Base-by-base conservation (phyloP, 148 eudicot genomes). In the Limonium bicolor region DNA sequence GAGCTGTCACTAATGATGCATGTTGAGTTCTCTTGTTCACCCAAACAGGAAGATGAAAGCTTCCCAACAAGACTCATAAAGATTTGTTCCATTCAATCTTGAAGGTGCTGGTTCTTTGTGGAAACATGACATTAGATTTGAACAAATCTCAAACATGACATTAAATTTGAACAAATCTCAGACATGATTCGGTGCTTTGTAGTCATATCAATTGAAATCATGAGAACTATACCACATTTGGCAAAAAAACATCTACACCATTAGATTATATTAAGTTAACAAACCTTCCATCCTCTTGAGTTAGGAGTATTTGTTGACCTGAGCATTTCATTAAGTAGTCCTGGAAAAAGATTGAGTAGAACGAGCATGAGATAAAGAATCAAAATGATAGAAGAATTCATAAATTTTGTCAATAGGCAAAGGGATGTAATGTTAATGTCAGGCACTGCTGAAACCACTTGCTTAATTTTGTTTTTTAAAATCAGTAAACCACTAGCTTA, bases 231-330 rank as follows among this genome's bases (percentile, higher is more conserved):
- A 35, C 38, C n/a, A 2, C n/a, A n/a, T n/a, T n/a, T 12, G 20
- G 8, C 8, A 45, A 7, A 14, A 26, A 32, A 32, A 32, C 15
- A 48, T 8, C 16, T 17, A 5, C 34, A 13, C 29, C 35, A 3
- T 12, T 3, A 27, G 14, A 28, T 15, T 13, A 1, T 26, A 35
- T 7, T 6, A 27, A 15, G 48, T 25, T 28, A 44, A 53, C 66
- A 54, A 33, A 84, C 97, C 95, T 90, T 90, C 97, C 97, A 80
- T 61, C 81, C 53, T 58, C 53, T 80, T 39, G 83, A 77, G 6
- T 70, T 76, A 6, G 63, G 56, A 20, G 63, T 48, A 42, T 68
- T 69, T n/a, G 92, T 62, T 60, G 95, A 66, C 61, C 64, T 65
- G 20, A 86, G 75, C 92, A 86, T 86, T 66, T 86, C 95, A 37